A percentile compares a stretch with the other conserved stretches of the same genome.
These are phyloP conservation scores for Astrothelium macrocarpum DNA, from an alignment of 495 filamentous ascomycete species.

Conservation along the genomic window DNA sequence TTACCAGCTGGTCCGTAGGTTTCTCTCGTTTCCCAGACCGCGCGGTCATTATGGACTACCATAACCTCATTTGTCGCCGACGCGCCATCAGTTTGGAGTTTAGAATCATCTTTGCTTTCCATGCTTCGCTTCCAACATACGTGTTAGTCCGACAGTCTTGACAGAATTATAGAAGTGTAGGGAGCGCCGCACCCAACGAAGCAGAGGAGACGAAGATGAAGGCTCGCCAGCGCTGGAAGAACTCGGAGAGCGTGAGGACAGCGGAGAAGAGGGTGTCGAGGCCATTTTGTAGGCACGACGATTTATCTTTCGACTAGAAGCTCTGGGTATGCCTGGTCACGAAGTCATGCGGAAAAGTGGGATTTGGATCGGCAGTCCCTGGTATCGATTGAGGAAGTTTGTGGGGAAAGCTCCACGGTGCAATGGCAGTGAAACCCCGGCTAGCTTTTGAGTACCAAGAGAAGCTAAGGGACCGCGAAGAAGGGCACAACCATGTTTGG, in stretches of 20 bases:
- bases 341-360: not conserved
- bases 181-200: not conserved
- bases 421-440: not conserved
- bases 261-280: not conserved
- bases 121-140: not conserved
- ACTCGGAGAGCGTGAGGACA: not conserved
- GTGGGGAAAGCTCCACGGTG: not conserved
- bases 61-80: slow-evolving; percentile 1
- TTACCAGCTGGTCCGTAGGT: slow-evolving; percentile 20
- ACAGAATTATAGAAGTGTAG: not conserved
- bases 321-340: not conserved
- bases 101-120: not conserved
- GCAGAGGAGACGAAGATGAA: slow-evolving; percentile 4
- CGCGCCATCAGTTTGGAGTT: not conserved
- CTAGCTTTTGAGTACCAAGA: not conserved
- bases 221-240: not conserved
- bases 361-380: not conserved
- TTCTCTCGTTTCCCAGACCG: slow-evolving; percentile 14
- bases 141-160: not conserved
- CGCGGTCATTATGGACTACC: not conserved
- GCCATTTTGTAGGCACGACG: not conserved
- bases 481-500: too few relatives aligned
- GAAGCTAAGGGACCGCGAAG: too few relatives aligned
- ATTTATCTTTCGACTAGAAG: not conserved
- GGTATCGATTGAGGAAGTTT: not conserved